Base-by-base conservation (phyloP, 495 filamentous ascomycete genomes). In the Podospora australis region DNA sequence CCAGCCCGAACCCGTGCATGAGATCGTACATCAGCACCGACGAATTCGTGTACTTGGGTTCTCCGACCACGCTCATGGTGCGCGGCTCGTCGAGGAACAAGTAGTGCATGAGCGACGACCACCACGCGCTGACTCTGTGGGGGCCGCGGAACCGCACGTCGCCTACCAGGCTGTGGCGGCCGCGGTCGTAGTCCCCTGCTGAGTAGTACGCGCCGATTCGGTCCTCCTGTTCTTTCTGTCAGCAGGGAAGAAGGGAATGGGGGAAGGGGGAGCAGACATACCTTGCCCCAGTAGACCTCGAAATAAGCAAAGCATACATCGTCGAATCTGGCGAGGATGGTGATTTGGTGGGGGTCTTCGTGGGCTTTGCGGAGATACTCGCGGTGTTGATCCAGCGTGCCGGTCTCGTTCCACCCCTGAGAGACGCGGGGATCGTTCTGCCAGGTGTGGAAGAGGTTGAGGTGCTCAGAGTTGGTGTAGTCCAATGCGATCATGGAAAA, bases 211-310 rank as follows among this genome's bases (percentile, higher is more conserved):
- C 78, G 30, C 81, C 80, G 28, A 82, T 75, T 47, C 76, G 73
- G 51, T 86, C 80, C 59, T 86, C 82, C 80, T 83, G 35, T 59
- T 38, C 14, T 4, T n/a, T 22, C 29, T 11, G 24, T 53, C 9
- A 40, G 50, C 23, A 22, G 49, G 3, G 7, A 38, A 32, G 23
- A n/a, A 41, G 26, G 19, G 1, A 8, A 44, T n/a, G 4, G 11
- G 48, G 16, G 36, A 39, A 6, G 26, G 43, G 21, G 36, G 6
- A 32, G 8, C 13, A 16, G 28, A 48, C 56, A 26, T 67, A 82
- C 81, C 74, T 83, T 83, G 14, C 74, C 78, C 82, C 82, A 86
- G 59, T 86, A 86, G 2, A 84, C 65, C 64, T 86, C 82, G 56
- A 80, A 85, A 50, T 85, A 85, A 0, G 81, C 78, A 60, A 86